Conservation (phyloP, 345 rosid genomes). For the Eucalyptus regnans region DNA sequence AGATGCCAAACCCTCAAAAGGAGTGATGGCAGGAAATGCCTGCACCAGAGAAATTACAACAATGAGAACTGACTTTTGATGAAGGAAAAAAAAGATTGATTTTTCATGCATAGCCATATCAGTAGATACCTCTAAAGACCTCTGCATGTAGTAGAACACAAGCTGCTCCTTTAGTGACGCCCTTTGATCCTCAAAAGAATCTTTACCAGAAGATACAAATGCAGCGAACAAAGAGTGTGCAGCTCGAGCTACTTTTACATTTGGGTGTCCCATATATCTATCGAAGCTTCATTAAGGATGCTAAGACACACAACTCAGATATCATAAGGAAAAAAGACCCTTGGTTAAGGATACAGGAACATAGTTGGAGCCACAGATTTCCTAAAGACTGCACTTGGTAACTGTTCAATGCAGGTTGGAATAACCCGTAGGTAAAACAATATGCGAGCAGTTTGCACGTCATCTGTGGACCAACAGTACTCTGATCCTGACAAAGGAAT, state of each 20-base stretch:
- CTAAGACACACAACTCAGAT: not conserved
- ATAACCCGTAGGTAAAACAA: constrained; percentile 82
- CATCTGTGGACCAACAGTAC: constrained; percentile 77
- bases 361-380: constrained; percentile 66
- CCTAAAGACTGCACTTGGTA: constrained; percentile 51
- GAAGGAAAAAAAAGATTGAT: not conserved
- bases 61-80: not conserved
- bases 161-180: constrained; percentile 63
- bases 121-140: constrained; percentile 66
- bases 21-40: constrained; percentile 75
- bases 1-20: constrained; percentile 95
- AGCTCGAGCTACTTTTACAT: constrained; percentile 63
- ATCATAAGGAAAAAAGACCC: not conserved
- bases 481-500: constrained; percentile 19
- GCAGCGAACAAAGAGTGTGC: constrained; percentile 75
- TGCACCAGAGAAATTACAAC: constrained; percentile 6
- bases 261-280: constrained; percentile 88
- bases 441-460: constrained; percentile 84
- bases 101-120: not conserved
- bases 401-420: constrained; percentile 67
- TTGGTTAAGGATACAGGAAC: constrained; percentile 76
- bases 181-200: constrained; percentile 42
- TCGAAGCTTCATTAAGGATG: constrained; percentile 28
- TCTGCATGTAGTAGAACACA: constrained; percentile 69
- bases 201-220: constrained; percentile 58